Evolutionary conservation across 1,284 basidiomycete genomes (phyloP), one percentile per base, ranked within the genome.

Genomic region (Ganoderma lucidum): DNA sequence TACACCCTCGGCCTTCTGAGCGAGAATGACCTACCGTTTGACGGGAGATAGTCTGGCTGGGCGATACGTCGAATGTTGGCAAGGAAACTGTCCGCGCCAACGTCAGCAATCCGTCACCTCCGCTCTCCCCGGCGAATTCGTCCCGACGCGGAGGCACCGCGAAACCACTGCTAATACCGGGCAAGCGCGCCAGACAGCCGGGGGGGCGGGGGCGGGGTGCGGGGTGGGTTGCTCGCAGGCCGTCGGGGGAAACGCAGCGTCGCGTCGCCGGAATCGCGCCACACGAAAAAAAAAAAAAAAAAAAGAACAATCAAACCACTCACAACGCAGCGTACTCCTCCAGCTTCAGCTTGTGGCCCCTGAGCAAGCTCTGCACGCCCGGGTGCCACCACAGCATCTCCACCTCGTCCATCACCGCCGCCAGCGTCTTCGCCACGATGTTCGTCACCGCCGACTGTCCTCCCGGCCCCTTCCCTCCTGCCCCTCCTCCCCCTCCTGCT

Each of bases 311-410:
- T n/a, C n/a, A n/a, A 5, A 32, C 53, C 12, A 84, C 90, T 77
- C 76, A 94, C 93, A 91, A 93, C 32, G 88, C 81, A 0, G 90
- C 91, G n/a, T 89, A 90, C 75, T 94, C 93, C 67, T 94, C 91
- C 6, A 94, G 81, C 68, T 87, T 84, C 70, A 94, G 81, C 75
- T 88, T 89, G 64, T 90, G 85, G 37, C 83, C 79, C 55, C 85
- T 81, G 48, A 93, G 55, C 42, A 93, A 79, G 69, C 83, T 79
- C 73, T 84, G 85, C 35, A 93, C 89, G 2, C 85, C 84, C n/a
- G 86, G 87, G 74, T 93, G 91, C 68, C 81, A 78, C 93, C 93
- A 94, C 1, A 94, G 82, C 39, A 84, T 80, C 53, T 85, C 83
- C 59, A 94, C 84, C 70, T 90, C 86, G 53, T 84, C 80, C 72